Evolutionary conservation across 805 yeast species (phyloP), one percentile per base, ranked within the genome.

Genomic region (Wickerhamomyces silvicola): DNA sequence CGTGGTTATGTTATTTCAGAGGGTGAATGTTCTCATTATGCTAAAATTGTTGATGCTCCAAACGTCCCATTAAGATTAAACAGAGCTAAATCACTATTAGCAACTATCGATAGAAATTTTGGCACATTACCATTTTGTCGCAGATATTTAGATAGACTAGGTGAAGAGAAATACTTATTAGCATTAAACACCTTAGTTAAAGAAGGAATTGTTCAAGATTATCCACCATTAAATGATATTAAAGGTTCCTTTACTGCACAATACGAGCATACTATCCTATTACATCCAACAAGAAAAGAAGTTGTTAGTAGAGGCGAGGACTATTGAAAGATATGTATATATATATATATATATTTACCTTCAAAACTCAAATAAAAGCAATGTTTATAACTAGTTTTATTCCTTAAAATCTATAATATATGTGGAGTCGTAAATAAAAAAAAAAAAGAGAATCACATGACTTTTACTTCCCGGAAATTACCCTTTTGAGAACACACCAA

Each of bases 81-180:
- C 43, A 70, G 78, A 45, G 90, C 97, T 17, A 80, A 76, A 55
- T 66, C 71, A 27, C 64, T 92, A 43, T 61, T 86, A 40, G 63
- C 67, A 30, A 68, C 78, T 10, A 92, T 92, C 48, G 79, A 86
- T 53, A 66, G 71, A 35, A 75, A 83, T 48, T 92, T 92, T 53
- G 97, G 97, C 27, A 86, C 97, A 0, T 67, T 92, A 45, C 97
- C 99, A 4, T 92, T 88, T 75, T 92, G 98, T 64, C 80, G 97
- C 47, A 71, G 99, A 49, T 92, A 92, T 55, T 66, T 92, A 54
- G 99, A 92, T 54, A 72, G 94, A 43, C 50, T 83, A 5, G 97
- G 96, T 11, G 94, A 90, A 54, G 95, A 87, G 28, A 88, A 87
- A 62, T 90, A 92, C 50, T 65, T 90, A 36, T 66, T 84, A 46